phyloP scores from a whole-genome alignment of 306 rosid species.

The Rosa persica region DNA sequence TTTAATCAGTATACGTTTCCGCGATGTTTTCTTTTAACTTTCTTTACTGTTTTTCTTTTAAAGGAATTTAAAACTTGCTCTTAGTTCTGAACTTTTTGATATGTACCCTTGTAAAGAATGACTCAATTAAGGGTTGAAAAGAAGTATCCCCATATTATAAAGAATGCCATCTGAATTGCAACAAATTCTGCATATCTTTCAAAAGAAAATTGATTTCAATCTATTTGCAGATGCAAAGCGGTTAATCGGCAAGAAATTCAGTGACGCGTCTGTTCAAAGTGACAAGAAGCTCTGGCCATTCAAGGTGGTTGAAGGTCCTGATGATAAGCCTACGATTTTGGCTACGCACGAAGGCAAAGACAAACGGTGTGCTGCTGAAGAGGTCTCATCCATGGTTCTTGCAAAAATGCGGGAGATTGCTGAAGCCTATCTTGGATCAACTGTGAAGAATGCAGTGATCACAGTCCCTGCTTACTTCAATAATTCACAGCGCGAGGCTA shows the following conservation, averaged over 20 bases:
- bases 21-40: not conserved
- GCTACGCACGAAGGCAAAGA: not conserved
- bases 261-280: not conserved
- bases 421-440: conserved; percentile 3
- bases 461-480: conserved; percentile 12
- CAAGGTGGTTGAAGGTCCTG: not conserved
- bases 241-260: not conserved
- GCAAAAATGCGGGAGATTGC: not conserved
- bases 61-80: not conserved
- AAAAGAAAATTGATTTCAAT: not conserved
- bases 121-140: too few species aligned
- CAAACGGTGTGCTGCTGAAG: not conserved
- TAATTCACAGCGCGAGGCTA: not conserved
- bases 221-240: not conserved
- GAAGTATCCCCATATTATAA: too few species aligned
- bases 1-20: too few species aligned
- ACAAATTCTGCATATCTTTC: not conserved
- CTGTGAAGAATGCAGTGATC: not conserved
- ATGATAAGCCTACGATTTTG: not conserved
- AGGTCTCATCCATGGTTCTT: not conserved
- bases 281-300: not conserved
- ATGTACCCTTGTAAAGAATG: too few species aligned
- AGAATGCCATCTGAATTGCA: not conserved
- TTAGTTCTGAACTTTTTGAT: too few species aligned
- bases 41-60: not conserved